These are phyloP conservation scores for Chalciporus sp. DNA, from an alignment of 1,284 basidiomycete genomes.

Conservation along the genomic window DNA sequence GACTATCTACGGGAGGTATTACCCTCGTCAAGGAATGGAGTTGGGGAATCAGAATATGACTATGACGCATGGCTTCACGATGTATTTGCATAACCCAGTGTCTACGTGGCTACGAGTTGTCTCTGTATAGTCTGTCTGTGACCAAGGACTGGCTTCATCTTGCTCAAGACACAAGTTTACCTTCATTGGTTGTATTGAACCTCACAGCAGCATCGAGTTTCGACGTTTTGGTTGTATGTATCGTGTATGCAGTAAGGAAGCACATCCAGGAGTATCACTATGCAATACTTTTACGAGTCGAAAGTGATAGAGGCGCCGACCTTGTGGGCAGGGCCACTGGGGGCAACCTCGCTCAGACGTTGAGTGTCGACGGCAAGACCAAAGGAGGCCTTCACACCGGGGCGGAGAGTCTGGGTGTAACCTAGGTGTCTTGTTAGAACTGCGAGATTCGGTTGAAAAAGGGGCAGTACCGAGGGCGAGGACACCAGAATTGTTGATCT, in stretches of 20 bases:
- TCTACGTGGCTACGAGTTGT: no score
- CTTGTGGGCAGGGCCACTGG: constrained; percentile 74
- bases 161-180: background rate
- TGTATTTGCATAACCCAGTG: constrained; percentile 57
- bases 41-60: constrained; percentile 70
- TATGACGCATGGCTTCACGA: constrained; percentile 80
- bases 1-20: constrained; percentile 83
- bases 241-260: constrained; percentile 5
- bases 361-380: constrained; percentile 92
- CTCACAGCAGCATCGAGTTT: background rate
- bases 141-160: background rate
- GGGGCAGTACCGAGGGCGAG: constrained; percentile 69
- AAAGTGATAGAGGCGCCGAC: constrained; percentile 76
- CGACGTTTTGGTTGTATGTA: constrained; percentile 11
- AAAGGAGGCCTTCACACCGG: constrained; percentile 94
- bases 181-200: background rate
- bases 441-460: background rate
- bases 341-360: constrained; percentile 73
- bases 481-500: constrained; percentile 97
- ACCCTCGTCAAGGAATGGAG: constrained; percentile 54
- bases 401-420: constrained; percentile 92
- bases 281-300: constrained; percentile 55
- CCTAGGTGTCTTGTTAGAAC: constrained; percentile 42
- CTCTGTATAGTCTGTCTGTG: background rate
- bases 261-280: constrained; percentile 23